Evolutionary conservation across 169 alveolate species (phyloP), one percentile per base, ranked within the genome.

Genomic region (Eimeria falciformis): DNA sequence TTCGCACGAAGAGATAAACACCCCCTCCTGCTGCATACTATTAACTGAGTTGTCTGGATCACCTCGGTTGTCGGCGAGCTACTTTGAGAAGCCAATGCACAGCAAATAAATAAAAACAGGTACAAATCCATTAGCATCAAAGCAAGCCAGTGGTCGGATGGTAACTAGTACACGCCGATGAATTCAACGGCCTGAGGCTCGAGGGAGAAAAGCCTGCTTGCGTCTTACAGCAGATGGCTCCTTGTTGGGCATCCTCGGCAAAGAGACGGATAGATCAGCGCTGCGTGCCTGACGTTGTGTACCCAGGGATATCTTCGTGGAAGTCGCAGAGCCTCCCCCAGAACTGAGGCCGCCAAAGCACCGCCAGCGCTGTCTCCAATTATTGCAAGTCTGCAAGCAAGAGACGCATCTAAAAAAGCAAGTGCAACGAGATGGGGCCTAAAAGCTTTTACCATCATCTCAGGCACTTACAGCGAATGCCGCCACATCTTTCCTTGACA

Each of bases 321-420:
- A 2, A 66, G 66, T 29, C 87, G 83, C 66, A 89, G 50, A 11
- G 83, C 93, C 56, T 77, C 93, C 12, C 88, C 89, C 82, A 89
- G n/a, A 2, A 62, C 93, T 7, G 88, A 66, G 5, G 86, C 79
- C 21, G 56, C 93, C 79, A 89, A 69, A 37, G 87, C 81, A 50
- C 93, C 93, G 3, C 93, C 93, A 43, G 84, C 93, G 40, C 93
- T 89, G 82, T 89, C 93, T 3, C 93, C 93, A 25, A 89, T 47
- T 6, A 89, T 3, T 9, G 89, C 93, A 3, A 89, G 55, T 11
- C 93, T 89, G 88, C 71, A 50, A 55, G 27, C 18, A 12, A 0
- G 37, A 17, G 4, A 33, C 21, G 14, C 46, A n/a, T 46, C 14
- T 17, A 62, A 62, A 40, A 56, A 56, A n/a, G 40, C 40, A 37